phyloP scores from a whole-genome alignment of 2,329 filamentous ascomycete genomes.

The Neonectria magnoliae region DNA sequence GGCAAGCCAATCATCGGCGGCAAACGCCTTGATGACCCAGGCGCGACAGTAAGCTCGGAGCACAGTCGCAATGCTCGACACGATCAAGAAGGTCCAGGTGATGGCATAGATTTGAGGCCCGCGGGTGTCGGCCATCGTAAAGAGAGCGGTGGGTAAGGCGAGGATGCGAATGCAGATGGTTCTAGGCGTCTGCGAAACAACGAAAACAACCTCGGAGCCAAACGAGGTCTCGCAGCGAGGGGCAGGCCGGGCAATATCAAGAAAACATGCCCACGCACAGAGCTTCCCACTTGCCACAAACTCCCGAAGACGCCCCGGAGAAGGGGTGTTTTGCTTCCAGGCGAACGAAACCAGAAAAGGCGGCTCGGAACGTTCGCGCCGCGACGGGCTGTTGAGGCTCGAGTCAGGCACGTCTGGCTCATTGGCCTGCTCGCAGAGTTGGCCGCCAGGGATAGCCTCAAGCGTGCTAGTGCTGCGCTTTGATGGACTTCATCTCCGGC shows the following conservation, averaged over 20 bases:
- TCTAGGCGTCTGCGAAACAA: background rate
- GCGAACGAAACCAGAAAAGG: background rate
- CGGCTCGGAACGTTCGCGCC: background rate
- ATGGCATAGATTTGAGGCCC: constrained; percentile 38
- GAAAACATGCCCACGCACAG: background rate
- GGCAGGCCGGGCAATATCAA: background rate
- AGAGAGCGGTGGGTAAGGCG: background rate
- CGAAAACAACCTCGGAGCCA: background rate
- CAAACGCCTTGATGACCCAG: constrained; percentile 46
- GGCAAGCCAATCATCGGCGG: constrained; percentile 48
- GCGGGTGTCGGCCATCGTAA: constrained; percentile 9
- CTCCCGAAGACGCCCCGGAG: background rate
- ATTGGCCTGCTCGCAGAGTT: background rate
- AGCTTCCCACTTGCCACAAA: background rate
- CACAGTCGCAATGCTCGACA: constrained; percentile 45
- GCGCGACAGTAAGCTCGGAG: constrained; percentile 47
- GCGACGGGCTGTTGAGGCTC: background rate
- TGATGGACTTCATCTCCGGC: background rate
- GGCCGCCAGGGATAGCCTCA: too few species aligned
- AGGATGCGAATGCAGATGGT: background rate
- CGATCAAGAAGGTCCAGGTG: constrained; percentile 46
- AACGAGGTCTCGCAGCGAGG: background rate
- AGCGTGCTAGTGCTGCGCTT: too few species aligned
- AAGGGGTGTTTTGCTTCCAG: background rate
- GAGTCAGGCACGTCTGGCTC: background rate